Conservation (phyloP, 352 stramenopile species). For the Pythium myriotylum region DNA sequence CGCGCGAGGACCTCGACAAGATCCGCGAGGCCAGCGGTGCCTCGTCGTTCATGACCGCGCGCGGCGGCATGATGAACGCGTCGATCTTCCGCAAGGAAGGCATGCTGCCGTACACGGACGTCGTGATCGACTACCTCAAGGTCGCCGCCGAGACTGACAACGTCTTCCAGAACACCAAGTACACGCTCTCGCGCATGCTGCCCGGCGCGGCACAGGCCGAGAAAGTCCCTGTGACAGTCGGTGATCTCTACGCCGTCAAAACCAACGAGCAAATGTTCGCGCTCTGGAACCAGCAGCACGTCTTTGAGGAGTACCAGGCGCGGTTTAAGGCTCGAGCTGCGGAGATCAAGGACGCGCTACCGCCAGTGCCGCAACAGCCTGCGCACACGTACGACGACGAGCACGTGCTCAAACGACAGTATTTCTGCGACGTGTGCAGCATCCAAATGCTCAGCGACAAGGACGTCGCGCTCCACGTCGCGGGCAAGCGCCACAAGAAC, state of each 20-base stretch:
- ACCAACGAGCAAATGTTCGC: conserved; percentile 72
- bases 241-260: conserved; percentile 62
- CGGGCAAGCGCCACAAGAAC: conserved; percentile 87
- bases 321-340: conserved; percentile 48
- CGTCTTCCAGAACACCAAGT: conserved; percentile 92
- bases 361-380: conserved; percentile 18
- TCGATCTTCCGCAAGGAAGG: conserved; percentile 77
- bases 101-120: conserved; percentile 60
- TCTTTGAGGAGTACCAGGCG: conserved; percentile 58
- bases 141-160: conserved; percentile 82
- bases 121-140: conserved; percentile 75
- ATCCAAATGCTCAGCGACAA: conserved; percentile 76
- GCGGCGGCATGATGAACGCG: conserved; percentile 81
- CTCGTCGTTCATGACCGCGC: conserved; percentile 82
- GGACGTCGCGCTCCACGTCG: conserved; percentile 68
- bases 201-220: conserved; percentile 46
- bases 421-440: conserved; percentile 72
- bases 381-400: conserved; percentile 45
- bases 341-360: conserved; percentile 28
- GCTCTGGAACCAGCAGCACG: conserved; percentile 63
- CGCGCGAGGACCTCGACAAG: conserved; percentile 64
- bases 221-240: conserved; percentile 48
- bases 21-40: conserved; percentile 64
- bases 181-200: conserved; percentile 86
- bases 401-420: conserved; percentile 47